Percentiles rank a stretch among this genome's conserved stretches.
Evolutionary conservation across 148 eudicot genomes (phyloP).

Genomic region (Gaultheria prostrata): DNA sequence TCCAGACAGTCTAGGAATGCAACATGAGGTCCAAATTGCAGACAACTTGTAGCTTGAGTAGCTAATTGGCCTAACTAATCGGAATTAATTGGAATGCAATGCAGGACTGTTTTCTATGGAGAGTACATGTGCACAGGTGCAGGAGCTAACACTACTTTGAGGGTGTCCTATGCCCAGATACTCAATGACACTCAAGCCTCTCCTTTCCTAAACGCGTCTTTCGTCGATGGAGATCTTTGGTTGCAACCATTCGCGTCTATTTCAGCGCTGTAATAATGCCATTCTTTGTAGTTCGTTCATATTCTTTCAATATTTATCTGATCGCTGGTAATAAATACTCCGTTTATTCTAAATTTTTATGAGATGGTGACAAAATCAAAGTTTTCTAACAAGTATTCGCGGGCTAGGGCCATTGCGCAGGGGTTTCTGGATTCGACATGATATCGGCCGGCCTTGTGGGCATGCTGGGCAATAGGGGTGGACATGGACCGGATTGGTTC

Average conservation of each 20-base stretch:
- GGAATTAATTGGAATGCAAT: not conserved
- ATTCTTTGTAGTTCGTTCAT: not conserved
- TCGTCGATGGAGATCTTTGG: constrained; percentile 84
- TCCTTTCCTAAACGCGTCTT: constrained; percentile 61
- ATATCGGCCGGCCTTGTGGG: too few relatives aligned
- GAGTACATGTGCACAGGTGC: constrained; percentile 83
- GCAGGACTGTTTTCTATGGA: constrained; percentile 79
- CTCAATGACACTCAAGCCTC: constrained; percentile 67
- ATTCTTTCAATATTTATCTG: too few relatives aligned
- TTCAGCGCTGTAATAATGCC: not conserved
- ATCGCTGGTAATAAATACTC: too few relatives aligned
- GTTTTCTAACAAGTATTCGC: too few relatives aligned
- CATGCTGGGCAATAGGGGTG: too few relatives aligned
- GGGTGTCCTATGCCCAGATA: constrained; percentile 65
- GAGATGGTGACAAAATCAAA: too few relatives aligned
- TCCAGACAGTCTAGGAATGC: too few relatives aligned
- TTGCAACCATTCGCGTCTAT: constrained; percentile 33
- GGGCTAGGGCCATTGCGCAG: too few relatives aligned
- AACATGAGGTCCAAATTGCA: not conserved
- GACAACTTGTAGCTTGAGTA: not conserved
- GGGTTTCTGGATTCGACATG: too few relatives aligned
- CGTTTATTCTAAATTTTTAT: too few relatives aligned
- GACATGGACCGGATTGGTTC: too few relatives aligned
- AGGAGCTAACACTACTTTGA: constrained; percentile 51
- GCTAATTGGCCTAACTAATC: not conserved